These are phyloP conservation scores for Spongiforma sp. DNA, from an alignment of 1,284 basidiomycete species.

Conservation along the genomic window DNA sequence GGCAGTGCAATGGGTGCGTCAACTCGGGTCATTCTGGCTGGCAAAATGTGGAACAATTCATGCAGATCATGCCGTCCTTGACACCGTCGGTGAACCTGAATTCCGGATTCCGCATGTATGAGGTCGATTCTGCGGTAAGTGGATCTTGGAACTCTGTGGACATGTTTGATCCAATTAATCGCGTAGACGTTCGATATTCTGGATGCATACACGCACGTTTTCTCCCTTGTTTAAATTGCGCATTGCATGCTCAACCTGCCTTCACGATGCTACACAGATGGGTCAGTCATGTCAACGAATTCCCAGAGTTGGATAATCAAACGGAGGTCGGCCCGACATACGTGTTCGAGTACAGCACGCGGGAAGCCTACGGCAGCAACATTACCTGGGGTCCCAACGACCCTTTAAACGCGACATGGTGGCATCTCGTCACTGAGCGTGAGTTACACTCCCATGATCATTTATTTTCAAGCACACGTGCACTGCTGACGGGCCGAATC, in stretches of 20 bases:
- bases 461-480: not conserved
- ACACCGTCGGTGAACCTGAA: conserved; percentile 78
- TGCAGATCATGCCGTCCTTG: conserved; percentile 66
- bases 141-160: no score
- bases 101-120: conserved; percentile 79
- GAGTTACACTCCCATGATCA: conserved; percentile 5
- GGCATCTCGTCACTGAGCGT: conserved; percentile 52
- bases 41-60: no score
- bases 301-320: conserved; percentile 37
- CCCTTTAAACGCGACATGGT: conserved; percentile 57
- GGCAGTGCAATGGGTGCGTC: conserved; percentile 55
- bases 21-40: no score
- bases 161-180: no score
- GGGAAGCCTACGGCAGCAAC: conserved; percentile 46
- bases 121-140: conserved; percentile 72
- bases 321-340: conserved; percentile 46
- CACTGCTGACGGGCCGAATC: not conserved
- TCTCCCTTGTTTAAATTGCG: no score
- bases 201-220: conserved; percentile 45
- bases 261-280: conserved; percentile 31
- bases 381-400: conserved; percentile 48
- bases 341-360: conserved; percentile 48
- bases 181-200: conserved; percentile 45
- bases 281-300: conserved; percentile 43
- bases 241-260: not conserved